phyloP scores from a whole-genome alignment of 148 eudicot species.

The Vaccinium darrowii region DNA sequence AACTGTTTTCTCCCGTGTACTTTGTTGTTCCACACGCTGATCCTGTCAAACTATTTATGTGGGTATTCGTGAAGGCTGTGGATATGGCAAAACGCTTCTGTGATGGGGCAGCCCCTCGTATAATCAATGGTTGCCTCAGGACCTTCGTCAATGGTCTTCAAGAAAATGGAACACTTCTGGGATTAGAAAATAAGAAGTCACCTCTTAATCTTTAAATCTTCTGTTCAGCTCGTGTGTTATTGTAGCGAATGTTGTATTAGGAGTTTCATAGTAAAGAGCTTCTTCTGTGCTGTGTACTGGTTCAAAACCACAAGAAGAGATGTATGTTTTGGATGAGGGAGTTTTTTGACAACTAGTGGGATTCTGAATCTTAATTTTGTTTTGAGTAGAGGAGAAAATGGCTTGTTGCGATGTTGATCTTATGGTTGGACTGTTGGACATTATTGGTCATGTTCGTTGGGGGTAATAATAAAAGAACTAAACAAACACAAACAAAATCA shows the following conservation, averaged over 20 bases:
- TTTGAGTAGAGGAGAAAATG: neutral
- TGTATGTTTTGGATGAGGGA: neutral
- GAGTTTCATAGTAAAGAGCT: neutral
- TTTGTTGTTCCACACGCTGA: neutral
- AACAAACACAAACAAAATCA: too few relatives aligned
- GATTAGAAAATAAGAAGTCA: conserved; percentile 9
- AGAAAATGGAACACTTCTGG: conserved; percentile 17
- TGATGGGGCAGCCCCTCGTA: conserved; percentile 85
- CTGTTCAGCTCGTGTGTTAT: neutral
- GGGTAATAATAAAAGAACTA: neutral
- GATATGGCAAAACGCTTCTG: conserved; percentile 93
- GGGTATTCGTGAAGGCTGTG: conserved; percentile 59
- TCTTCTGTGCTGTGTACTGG: neutral
- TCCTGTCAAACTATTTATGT: neutral
- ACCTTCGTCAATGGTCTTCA: conserved; percentile 54
- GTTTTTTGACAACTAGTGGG: neutral
- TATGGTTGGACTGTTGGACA: neutral
- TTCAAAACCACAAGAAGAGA: neutral
- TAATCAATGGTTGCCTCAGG: conserved; percentile 85
- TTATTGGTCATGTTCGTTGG: neutral
- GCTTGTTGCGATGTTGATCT: neutral
- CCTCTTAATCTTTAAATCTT: neutral
- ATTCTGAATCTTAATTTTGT: conserved; percentile 1
- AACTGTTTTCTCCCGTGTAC: neutral
- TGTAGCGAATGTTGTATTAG: neutral